Percentiles rank a stretch among this genome's conserved stretches.
These are phyloP conservation scores for Pugionium cornutum DNA, from an alignment of 345 rosid species.

Conservation along the genomic window DNA sequence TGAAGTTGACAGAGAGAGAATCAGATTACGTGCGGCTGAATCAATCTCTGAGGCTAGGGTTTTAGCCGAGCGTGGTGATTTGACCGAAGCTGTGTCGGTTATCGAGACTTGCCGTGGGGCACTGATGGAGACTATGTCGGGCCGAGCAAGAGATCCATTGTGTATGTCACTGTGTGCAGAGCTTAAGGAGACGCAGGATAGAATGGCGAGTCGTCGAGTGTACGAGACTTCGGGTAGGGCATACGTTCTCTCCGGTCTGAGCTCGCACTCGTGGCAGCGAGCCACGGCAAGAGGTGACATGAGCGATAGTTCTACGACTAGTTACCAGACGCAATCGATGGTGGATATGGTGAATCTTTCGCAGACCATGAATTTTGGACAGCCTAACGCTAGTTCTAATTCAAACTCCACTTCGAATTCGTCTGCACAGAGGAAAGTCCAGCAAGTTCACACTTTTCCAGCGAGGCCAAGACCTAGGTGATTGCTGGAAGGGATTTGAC, in stretches of 20 bases:
- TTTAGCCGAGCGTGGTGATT: conserved; percentile 74
- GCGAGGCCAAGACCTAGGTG: conserved; percentile 62
- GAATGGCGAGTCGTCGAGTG: conserved; percentile 80
- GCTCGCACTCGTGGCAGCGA: conserved; percentile 98
- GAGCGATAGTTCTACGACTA: conserved; percentile 62
- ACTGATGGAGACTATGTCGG: conserved; percentile 59
- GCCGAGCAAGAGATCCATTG: conserved; percentile 60
- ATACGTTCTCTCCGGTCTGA: conserved; percentile 84
- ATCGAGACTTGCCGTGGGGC: conserved; percentile 63
- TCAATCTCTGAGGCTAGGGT: conserved; percentile 80
- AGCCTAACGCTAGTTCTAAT: conserved; percentile 4
- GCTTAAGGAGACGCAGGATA: conserved; percentile 89
- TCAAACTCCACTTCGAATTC: conserved; percentile 6
- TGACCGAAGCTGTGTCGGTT: conserved; percentile 65
- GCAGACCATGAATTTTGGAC: conserved; percentile 65
- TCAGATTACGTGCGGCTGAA: conserved; percentile 86
- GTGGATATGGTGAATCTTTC: conserved; percentile 93
- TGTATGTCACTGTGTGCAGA: conserved; percentile 74
- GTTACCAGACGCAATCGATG: conserved; percentile 96
- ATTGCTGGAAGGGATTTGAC: background rate
- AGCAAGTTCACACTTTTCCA: conserved; percentile 71
- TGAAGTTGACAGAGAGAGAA: conserved; percentile 89
- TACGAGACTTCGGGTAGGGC: conserved; percentile 92
- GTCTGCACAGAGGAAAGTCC: conserved; percentile 55
- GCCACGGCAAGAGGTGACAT: conserved; percentile 95